Percentiles rank a stretch among this genome's conserved stretches.
Evolutionary conservation across 1,284 basidiomycete genomes (phyloP).

Genomic region (Schizophyllum amplum): DNA sequence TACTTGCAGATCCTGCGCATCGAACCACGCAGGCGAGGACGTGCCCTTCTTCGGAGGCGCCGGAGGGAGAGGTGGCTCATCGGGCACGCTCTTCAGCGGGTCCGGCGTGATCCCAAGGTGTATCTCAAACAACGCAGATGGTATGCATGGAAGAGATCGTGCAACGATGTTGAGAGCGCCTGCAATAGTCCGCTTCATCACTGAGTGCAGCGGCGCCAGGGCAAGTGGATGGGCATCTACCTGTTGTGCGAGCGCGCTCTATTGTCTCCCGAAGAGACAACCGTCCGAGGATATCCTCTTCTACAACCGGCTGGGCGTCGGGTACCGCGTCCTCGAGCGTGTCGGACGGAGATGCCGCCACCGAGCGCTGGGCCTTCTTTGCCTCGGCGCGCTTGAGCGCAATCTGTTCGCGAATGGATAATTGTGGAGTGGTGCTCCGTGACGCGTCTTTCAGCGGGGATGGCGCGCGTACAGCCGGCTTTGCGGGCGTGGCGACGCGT

Average conservation of each 20-base stretch:
- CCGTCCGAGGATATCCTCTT: conserved; percentile 56
- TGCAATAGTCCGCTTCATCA: conserved; percentile 37
- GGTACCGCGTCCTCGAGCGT: conserved; percentile 41
- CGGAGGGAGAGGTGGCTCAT: conserved; percentile 50
- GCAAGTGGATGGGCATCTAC: conserved; percentile 32
- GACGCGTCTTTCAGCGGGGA: neutral
- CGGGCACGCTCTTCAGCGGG: conserved; percentile 49
- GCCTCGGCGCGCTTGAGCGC: conserved; percentile 67
- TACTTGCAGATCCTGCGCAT: conserved; percentile 65
- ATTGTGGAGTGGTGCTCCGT: neutral
- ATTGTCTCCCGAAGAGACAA: conserved; percentile 67
- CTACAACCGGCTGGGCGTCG: conserved; percentile 25
- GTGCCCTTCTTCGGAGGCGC: conserved; percentile 27
- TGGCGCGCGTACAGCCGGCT: neutral
- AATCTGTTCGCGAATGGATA: conserved; percentile 57
- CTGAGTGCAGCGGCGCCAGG: conserved; percentile 24
- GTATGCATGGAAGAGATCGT: conserved; percentile 59
- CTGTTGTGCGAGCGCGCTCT: conserved; percentile 66
- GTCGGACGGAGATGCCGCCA: conserved; percentile 17
- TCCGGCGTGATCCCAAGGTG: conserved; percentile 67
- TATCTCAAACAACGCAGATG: conserved; percentile 70
- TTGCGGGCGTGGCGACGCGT: neutral
- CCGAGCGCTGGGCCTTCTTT: conserved; percentile 41
- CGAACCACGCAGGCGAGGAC: conserved; percentile 60
- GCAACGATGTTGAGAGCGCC: conserved; percentile 68